Evolutionary conservation across 495 filamentous ascomycete genomes (phyloP).

Genomic region (Aspergillus nidulans): DNA sequence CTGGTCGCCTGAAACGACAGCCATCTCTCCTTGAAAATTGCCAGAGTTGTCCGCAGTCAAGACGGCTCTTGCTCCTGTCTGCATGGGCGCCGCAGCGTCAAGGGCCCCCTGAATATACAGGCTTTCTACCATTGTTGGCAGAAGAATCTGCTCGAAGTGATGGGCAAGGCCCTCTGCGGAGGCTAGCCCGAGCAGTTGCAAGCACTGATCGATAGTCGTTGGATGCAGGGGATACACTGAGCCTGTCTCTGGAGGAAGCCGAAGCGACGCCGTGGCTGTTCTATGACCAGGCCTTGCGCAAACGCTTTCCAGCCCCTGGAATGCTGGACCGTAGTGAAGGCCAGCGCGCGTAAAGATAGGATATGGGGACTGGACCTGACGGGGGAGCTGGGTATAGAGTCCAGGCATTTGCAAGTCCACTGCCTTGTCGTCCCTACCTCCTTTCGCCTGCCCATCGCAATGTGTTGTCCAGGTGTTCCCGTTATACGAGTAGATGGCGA

Average conservation of each 20-base stretch:
- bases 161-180: background rate
- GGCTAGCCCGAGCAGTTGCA: constrained; percentile 15
- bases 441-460: constrained; percentile 31
- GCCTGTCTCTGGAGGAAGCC: background rate
- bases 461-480: constrained; percentile 35
- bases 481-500: constrained; percentile 36
- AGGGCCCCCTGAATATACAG: background rate
- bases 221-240: background rate
- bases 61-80: background rate
- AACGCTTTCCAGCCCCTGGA: constrained; percentile 23
- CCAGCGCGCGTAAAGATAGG: constrained; percentile 15
- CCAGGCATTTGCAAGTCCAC: background rate
- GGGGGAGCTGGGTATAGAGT: background rate
- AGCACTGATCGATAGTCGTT: constrained; percentile 4
- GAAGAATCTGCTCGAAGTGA: background rate
- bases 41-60: background rate
- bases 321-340: constrained; percentile 29
- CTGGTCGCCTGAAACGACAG: background rate
- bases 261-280: background rate
- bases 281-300: constrained; percentile 10
- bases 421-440: background rate
- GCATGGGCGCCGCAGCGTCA: background rate
- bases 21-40: background rate
- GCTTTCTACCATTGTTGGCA: background rate
- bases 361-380: background rate